These are phyloP conservation scores for Kalmusia sp. DNA, from an alignment of 2,329 filamentous ascomycete species.

Conservation along the genomic window DNA sequence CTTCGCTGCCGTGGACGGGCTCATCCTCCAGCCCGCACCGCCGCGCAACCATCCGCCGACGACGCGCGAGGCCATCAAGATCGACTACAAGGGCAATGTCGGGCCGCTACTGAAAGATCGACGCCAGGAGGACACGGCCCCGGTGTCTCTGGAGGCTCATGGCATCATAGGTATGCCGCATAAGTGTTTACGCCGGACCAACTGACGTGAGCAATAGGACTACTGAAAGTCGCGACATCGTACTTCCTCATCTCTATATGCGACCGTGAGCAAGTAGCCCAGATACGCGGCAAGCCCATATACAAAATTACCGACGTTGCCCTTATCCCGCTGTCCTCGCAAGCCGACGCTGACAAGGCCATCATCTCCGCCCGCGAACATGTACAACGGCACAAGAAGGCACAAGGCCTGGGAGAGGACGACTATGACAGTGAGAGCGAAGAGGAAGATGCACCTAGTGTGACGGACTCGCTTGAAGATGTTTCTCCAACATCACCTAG, in stretches of 20 bases:
- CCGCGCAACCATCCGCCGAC: conserved; percentile 61
- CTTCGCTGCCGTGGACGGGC: conserved; percentile 80
- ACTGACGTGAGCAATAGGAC: conserved; percentile 61
- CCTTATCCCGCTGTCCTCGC: conserved; percentile 84
- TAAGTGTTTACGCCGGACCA: not conserved
- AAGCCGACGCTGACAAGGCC: conserved; percentile 74
- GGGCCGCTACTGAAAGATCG: conserved; percentile 53
- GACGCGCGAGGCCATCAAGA: conserved; percentile 64
- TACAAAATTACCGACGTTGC: conserved; percentile 90
- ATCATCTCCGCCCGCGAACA: conserved; percentile 68
- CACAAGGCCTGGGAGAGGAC: conserved; percentile 22
- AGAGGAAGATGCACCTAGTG: conserved; percentile 39
- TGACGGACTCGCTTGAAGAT: conserved; percentile 47
- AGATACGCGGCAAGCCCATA: conserved; percentile 80
- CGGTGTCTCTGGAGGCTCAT: conserved; percentile 54
- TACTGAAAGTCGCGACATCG: conserved; percentile 81
- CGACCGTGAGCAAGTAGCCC: conserved; percentile 84
- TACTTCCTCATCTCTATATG: conserved; percentile 89
- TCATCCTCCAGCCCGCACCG: conserved; percentile 77
- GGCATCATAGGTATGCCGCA: conserved; percentile 62
- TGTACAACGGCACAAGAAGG: conserved; percentile 46
- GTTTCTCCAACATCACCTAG: conserved; percentile 40
- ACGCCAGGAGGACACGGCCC: conserved; percentile 45
- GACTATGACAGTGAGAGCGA: conserved; percentile 40
- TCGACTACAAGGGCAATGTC: conserved; percentile 72